Evolutionary conservation across 352 stramenopile genomes (phyloP).

Genomic region (Phytopythium cucurbitacearum): DNA sequence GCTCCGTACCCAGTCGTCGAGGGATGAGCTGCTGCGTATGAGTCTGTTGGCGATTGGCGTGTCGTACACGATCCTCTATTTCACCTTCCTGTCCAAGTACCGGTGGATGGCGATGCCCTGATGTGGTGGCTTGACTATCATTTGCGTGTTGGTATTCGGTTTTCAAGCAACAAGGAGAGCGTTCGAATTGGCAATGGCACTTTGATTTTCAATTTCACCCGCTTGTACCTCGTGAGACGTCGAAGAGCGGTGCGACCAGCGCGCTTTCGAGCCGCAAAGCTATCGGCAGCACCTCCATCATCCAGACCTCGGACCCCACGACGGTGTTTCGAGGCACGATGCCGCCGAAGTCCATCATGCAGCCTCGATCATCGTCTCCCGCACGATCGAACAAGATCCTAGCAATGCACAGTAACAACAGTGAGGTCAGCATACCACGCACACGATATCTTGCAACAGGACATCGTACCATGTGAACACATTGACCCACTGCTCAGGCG

Average conservation of each 20-base stretch:
- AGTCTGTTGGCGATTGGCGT: conserved; percentile 37
- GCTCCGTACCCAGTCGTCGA: conserved; percentile 20
- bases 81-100: conserved; percentile 60
- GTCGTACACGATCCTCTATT: conserved; percentile 41
- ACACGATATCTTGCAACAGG: background rate
- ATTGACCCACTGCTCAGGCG: conserved; percentile 43
- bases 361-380: conserved; percentile 18
- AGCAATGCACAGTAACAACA: background rate
- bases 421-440: background rate
- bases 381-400: conserved; percentile 51
- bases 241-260: conserved; percentile 39
- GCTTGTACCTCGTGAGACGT: background rate
- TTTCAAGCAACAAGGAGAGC: background rate
- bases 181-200: background rate
- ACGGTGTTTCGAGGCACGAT: conserved; percentile 35
- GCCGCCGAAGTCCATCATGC: conserved; percentile 48
- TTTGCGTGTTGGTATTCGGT: no score
- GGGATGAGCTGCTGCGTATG: conserved; percentile 45
- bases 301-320: conserved; percentile 46
- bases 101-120: conserved; percentile 30
- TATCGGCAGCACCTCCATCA: conserved; percentile 64
- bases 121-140: background rate
- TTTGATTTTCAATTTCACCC: background rate
- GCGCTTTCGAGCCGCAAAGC: conserved; percentile 52
- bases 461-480: conserved; percentile 51